These are phyloP conservation scores for Ocimum tenuiflorum DNA, from an alignment of 257 asterid species.

Conservation along the genomic window DNA sequence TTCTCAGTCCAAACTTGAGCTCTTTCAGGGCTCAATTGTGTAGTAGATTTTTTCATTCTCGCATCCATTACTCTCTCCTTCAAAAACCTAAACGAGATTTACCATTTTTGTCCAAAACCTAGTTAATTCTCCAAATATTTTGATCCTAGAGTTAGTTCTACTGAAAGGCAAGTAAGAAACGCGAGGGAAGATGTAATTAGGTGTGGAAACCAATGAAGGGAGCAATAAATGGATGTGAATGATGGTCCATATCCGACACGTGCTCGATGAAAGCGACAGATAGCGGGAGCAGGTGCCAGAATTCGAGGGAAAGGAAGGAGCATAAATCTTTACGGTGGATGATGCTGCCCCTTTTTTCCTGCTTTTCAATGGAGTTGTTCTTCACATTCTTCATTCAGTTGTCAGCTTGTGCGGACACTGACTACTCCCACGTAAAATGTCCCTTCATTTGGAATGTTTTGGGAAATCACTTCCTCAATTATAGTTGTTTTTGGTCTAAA, in stretches of 20 bases:
- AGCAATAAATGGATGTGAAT: neutral
- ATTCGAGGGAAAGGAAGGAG: constrained; percentile 18
- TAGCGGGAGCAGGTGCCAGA: constrained; percentile 17
- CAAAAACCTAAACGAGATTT: constrained; percentile 6
- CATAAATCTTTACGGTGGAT: neutral
- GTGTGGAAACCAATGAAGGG: neutral
- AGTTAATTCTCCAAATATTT: neutral
- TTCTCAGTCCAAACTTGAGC: constrained; percentile 87
- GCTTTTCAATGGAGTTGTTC: too few species aligned
- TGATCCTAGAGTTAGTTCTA: too few species aligned
- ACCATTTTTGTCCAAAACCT: neutral
- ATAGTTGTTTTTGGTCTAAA: too few species aligned
- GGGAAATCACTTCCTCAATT: too few species aligned
- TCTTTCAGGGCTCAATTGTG: constrained; percentile 75
- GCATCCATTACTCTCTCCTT: constrained; percentile 36
- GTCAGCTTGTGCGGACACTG: too few species aligned
- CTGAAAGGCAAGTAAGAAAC: neutral
- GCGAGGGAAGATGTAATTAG: neutral
- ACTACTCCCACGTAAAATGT: too few species aligned
- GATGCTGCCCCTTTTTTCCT: neutral
- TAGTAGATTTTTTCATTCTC: constrained; percentile 51
- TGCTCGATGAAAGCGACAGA: constrained; percentile 5
- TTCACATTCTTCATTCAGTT: too few species aligned
- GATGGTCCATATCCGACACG: neutral
- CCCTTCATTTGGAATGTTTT: too few species aligned